Percentiles rank a stretch among this genome's conserved stretches.
phyloP scores from a whole-genome alignment of 345 rosid species.

The Eucalyptus curtisii region DNA sequence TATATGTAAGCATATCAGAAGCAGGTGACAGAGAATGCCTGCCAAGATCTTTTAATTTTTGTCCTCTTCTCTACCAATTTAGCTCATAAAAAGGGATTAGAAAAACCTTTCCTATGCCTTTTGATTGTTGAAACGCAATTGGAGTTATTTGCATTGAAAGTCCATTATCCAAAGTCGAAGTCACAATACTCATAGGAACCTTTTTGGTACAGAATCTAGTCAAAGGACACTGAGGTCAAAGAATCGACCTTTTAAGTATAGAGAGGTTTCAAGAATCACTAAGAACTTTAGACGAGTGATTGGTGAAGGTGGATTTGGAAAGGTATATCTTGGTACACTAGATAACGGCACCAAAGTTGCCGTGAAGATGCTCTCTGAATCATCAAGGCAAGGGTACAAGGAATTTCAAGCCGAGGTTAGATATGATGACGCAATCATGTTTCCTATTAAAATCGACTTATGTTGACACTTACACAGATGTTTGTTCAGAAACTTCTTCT shows the following conservation, averaged over 20 bases:
- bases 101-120: background rate
- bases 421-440: background rate
- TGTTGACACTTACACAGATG: background rate
- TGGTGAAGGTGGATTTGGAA: background rate
- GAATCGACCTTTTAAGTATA: background rate
- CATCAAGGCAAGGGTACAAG: background rate
- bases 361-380: background rate
- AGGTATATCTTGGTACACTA: background rate
- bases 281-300: background rate
- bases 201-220: background rate
- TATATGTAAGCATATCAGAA: background rate
- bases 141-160: background rate
- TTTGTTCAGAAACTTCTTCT: background rate
- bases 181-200: background rate
- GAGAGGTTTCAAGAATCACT: background rate
- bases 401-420: background rate
- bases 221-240: too few relatives aligned
- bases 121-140: background rate
- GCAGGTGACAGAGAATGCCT: background rate
- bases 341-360: background rate
- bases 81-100: background rate
- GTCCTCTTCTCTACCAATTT: background rate
- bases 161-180: background rate
- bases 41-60: background rate
- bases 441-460: background rate